A percentile compares a stretch with the other conserved stretches of the same genome.
phyloP scores from a whole-genome alignment of 805 yeast genomes.

The Helenozyma rhizophorensis region DNA sequence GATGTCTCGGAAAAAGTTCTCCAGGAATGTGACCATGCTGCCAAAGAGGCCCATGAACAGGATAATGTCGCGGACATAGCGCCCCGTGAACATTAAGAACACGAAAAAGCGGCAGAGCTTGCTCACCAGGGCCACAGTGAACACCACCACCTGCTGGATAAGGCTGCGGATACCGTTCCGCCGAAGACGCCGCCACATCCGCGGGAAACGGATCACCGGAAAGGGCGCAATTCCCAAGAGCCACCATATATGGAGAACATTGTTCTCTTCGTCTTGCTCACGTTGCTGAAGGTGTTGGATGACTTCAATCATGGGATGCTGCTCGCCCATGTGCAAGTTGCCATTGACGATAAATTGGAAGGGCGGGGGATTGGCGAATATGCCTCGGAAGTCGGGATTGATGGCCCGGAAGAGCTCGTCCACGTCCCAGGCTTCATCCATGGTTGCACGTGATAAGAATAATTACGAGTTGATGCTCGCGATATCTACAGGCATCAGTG shows the following conservation, averaged over 20 bases:
- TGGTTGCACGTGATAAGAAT: too few relatives aligned
- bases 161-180: slow-evolving; percentile 3
- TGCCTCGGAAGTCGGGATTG: too few relatives aligned
- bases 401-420: too few relatives aligned
- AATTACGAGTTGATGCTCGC: too few relatives aligned
- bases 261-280: neutral
- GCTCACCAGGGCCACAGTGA: slow-evolving; percentile 8
- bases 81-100: slow-evolving; percentile 1
- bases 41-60: slow-evolving; percentile 20
- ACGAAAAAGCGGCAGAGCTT: slow-evolving; percentile 4
- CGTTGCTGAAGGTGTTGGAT: slow-evolving; percentile 4
- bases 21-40: slow-evolving; percentile 27
- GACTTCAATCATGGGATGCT: too few relatives aligned
- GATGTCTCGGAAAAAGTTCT: slow-evolving; percentile 24
- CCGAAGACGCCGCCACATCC: slow-evolving; percentile 10
- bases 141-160: neutral
- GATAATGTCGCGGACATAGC: slow-evolving; percentile 19
- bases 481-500: too few relatives aligned
- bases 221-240: slow-evolving; percentile 7
- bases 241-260: too few relatives aligned
- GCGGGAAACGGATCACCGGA: slow-evolving; percentile 11
- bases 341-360: too few relatives aligned
- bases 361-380: too few relatives aligned
- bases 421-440: too few relatives aligned
- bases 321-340: too few relatives aligned